Percentiles rank a stretch among this genome's conserved stretches.
Evolutionary conservation across 768 basidiomycete species (phyloP).

Genomic region (Termitomyces sp.): DNA sequence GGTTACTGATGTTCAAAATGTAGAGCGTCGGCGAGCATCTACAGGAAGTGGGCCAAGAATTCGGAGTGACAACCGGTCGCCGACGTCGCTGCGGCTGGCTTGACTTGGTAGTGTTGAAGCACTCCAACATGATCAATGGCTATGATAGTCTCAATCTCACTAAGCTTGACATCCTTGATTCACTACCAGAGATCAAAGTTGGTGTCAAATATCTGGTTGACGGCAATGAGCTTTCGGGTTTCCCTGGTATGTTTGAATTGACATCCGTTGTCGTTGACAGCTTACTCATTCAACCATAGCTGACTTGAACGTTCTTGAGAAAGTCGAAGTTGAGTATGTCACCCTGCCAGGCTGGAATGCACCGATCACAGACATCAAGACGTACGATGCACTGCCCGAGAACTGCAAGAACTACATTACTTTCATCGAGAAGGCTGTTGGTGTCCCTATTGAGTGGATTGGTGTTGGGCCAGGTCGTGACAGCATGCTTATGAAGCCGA

Average conservation of each 20-base stretch:
- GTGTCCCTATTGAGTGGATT: slow-evolving; percentile 82
- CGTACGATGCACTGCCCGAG: slow-evolving; percentile 73
- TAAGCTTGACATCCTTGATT: slow-evolving; percentile 90
- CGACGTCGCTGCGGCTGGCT: slow-evolving; percentile 95
- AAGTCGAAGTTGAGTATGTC: slow-evolving; percentile 80
- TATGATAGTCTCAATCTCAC: slow-evolving; percentile 93
- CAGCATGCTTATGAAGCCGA: slow-evolving; percentile 48
- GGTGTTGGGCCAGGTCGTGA: slow-evolving; percentile 88
- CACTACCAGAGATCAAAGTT: slow-evolving; percentile 81
- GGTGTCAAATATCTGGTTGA: slow-evolving; percentile 76
- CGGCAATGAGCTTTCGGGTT: slow-evolving; percentile 72
- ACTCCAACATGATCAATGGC: slow-evolving; percentile 92
- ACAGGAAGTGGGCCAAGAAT: slow-evolving; percentile 92
- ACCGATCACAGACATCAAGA: slow-evolving; percentile 56
- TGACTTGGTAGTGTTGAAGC: slow-evolving; percentile 90
- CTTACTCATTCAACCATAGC: slow-evolving; percentile 37
- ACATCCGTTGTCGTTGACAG: not conserved
- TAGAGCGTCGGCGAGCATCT: slow-evolving; percentile 81
- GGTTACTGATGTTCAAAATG: not conserved
- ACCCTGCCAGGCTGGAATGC: slow-evolving; percentile 90
- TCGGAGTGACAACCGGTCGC: slow-evolving; percentile 89
- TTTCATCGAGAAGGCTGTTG: slow-evolving; percentile 75
- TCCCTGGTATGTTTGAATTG: slow-evolving; percentile 63
- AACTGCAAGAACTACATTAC: slow-evolving; percentile 83
- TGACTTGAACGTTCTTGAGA: slow-evolving; percentile 74